Conservation (phyloP, 768 basidiomycete species). For the Boletus vinaceobasis region DNA sequence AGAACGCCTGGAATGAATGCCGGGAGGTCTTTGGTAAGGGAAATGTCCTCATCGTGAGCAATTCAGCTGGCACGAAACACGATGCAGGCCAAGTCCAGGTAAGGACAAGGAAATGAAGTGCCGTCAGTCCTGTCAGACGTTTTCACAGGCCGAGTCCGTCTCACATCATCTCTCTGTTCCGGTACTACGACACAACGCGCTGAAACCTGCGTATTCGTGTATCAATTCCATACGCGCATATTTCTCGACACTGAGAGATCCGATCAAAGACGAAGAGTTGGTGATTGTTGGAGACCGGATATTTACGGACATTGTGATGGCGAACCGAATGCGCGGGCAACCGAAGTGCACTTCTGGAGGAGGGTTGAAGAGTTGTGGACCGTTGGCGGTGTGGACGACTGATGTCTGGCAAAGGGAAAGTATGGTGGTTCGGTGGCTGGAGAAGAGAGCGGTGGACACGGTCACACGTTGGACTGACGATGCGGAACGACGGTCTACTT, state of each 20-base stretch:
- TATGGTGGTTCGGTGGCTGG: conserved; percentile 58
- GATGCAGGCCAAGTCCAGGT: conserved; percentile 82
- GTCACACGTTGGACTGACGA: conserved; percentile 39
- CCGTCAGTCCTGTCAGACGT: background rate
- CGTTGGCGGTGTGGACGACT: conserved; percentile 68
- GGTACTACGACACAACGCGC: conserved; percentile 70
- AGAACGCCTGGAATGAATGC: conserved; percentile 78
- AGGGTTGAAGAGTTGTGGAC: conserved; percentile 34
- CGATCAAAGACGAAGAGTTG: conserved; percentile 60
- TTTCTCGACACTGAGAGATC: conserved; percentile 59
- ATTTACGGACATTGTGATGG: conserved; percentile 88
- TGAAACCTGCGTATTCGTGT: conserved; percentile 82
- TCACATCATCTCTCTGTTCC: conserved; percentile 73
- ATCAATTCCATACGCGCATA: conserved; percentile 67
- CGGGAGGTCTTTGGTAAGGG: conserved; percentile 67
- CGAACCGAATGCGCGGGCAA: conserved; percentile 58
- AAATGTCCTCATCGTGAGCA: conserved; percentile 88
- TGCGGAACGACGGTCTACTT: background rate
- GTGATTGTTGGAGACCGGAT: conserved; percentile 89
- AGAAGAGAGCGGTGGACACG: conserved; percentile 46
- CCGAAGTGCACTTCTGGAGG: conserved; percentile 2
- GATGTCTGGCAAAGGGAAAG: conserved; percentile 67
- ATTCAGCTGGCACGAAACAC: conserved; percentile 82
- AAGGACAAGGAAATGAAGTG: conserved; percentile 17
- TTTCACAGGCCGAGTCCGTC: conserved; percentile 80